Evolutionary conservation across 1,284 basidiomycete species (phyloP).

Genomic region (Leccinum pachyderme): DNA sequence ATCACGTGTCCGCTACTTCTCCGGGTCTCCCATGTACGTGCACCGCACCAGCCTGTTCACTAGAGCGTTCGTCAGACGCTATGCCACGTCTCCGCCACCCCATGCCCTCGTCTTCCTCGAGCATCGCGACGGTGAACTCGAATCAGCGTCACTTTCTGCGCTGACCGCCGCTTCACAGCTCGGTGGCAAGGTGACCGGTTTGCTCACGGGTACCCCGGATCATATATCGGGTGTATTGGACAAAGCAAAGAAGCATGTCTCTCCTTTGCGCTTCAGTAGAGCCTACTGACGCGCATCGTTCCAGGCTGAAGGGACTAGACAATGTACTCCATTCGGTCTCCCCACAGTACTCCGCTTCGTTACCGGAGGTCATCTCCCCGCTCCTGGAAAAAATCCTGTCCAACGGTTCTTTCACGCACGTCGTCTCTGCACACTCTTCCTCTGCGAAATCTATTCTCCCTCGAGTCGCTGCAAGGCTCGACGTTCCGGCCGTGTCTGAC

Average conservation of each 20-base stretch:
- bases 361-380: slow-evolving; percentile 53
- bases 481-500: slow-evolving; percentile 88
- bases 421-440: slow-evolving; percentile 70
- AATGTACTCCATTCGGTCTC: slow-evolving; percentile 52
- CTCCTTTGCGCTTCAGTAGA: not conserved
- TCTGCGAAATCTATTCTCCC: slow-evolving; percentile 68
- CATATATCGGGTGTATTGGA: slow-evolving; percentile 71
- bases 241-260: slow-evolving; percentile 73
- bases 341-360: slow-evolving; percentile 46
- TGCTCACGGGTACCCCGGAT: slow-evolving; percentile 76
- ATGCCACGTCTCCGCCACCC: slow-evolving; percentile 55
- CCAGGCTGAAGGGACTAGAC: slow-evolving; percentile 48
- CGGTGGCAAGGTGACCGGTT: slow-evolving; percentile 85
- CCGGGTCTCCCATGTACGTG: slow-evolving; percentile 41
- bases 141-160: slow-evolving; percentile 85
- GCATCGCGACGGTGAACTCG: slow-evolving; percentile 81
- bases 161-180: slow-evolving; percentile 86
- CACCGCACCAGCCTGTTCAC: slow-evolving; percentile 31
- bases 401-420: slow-evolving; percentile 72
- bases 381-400: slow-evolving; percentile 56
- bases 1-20: not conserved
- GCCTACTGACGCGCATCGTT: slow-evolving; percentile 11
- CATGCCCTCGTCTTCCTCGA: slow-evolving; percentile 87
- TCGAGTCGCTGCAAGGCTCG: slow-evolving; percentile 85
- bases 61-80: slow-evolving; percentile 42